Base-by-base conservation (phyloP, 768 basidiomycete species). In the Floccularia luteovirens region DNA sequence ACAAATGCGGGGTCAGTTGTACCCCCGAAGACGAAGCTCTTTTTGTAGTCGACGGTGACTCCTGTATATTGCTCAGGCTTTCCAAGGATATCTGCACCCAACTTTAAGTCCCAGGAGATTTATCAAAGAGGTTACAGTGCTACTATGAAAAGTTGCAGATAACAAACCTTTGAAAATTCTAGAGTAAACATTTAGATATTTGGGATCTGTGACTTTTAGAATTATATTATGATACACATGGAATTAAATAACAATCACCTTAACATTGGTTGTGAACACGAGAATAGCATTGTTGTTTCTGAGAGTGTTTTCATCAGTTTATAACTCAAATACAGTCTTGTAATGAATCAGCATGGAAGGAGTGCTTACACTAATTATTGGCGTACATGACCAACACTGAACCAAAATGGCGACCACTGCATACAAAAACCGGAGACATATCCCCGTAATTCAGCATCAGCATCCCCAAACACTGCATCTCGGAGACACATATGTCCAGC, bases 1-100 rank as follows among this genome's bases (percentile, higher is more conserved):
- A 71, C 61, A 57, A 82, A 73, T 3, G 81, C 77, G 16, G 82
- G 82, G 12, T 83, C 81, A 39, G 81, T 72, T 3, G 73, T 72
- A 11, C 82, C 82, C 14, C 47, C 63, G 50, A 77, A 84, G 2
- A 76, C 69, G 43, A 84, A 66, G 25, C 63, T 66, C 39, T 83
- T 75, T 47, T 79, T 76, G 61, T 78, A 67, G 8, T 55, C 63
- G 48, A 77, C 68, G 46, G 68, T 66, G 45, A 75, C 60, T n/a
- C 67, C 63, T 47, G 85, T 75, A 46, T 69, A 66, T 11, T 43
- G 21, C 49, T 79, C 73, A 0, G 78, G 77, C 52, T 81, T 84
- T 0, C 55, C 54, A 44, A 84, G 55, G 6, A 64, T 64, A 41
- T 69, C 53, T 6, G 81, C 77, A 6, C 68, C 60, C 43, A 77